Percentiles rank a stretch among this genome's conserved stretches.
phyloP scores from a whole-genome alignment of 2,329 filamentous ascomycete species.

The Pochonia chlamydosporia region DNA sequence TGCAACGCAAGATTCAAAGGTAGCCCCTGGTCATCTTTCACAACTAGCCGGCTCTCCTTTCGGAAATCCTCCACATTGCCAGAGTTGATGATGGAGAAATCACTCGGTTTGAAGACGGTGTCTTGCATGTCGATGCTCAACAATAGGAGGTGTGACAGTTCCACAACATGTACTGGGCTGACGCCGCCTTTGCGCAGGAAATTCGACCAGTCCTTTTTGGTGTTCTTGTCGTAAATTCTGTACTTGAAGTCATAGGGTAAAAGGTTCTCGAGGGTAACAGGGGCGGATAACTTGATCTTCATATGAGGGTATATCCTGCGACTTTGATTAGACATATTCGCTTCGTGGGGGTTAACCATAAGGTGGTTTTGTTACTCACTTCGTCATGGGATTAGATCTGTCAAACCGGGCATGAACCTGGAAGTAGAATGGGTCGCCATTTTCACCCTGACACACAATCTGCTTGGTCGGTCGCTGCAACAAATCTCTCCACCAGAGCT shows the following conservation, averaged over 20 bases:
- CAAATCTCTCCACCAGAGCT: constrained; percentile 88
- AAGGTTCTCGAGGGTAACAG: constrained; percentile 89
- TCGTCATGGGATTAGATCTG: constrained; percentile 73
- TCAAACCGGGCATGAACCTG: constrained; percentile 87
- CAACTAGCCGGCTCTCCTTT: constrained; percentile 69
- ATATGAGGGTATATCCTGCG: constrained; percentile 83
- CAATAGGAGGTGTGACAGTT: constrained; percentile 86
- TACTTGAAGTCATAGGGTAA: constrained; percentile 99
- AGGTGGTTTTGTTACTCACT: constrained; percentile 36
- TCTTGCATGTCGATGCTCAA: constrained; percentile 97
- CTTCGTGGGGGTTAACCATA: background rate
- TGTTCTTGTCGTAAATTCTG: constrained; percentile 97
- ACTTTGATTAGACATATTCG: background rate
- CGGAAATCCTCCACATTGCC: constrained; percentile 82
- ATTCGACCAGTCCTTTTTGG: constrained; percentile 98
- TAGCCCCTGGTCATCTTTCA: constrained; percentile 80
- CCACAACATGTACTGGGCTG: constrained; percentile 94
- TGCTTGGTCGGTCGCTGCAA: constrained; percentile 79
- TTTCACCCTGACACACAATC: constrained; percentile 81
- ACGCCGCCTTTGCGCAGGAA: constrained; percentile 94
- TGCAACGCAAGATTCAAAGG: constrained; percentile 79
- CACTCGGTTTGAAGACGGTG: constrained; percentile 87
- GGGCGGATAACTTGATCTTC: constrained; percentile 85
- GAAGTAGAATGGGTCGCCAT: constrained; percentile 90
- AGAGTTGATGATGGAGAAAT: constrained; percentile 95